Evolutionary conservation across 228 moss, liverwort and hornwort genomes (phyloP), one percentile per base, ranked within the genome.

Genomic region (Sphagnum fallax): DNA sequence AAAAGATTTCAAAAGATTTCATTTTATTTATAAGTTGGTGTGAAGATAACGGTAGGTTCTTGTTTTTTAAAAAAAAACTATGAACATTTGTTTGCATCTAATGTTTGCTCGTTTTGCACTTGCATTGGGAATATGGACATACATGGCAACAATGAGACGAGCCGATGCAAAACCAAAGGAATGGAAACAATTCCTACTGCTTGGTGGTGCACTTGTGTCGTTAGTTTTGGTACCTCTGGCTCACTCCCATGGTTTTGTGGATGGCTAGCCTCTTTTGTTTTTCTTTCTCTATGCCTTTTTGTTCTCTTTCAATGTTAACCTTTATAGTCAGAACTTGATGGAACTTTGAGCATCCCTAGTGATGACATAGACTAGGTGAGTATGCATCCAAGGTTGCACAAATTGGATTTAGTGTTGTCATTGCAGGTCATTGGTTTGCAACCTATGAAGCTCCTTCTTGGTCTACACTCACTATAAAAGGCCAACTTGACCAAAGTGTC

Each of bases 191-290:
- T 73, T 81, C 55, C 62, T 89, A 8, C 59, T 91, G 60, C 66
- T 91, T 63, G 66, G 75, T 48, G 89, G 93, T 51, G 80, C 89
- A 59, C 77, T 97, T 68, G 79, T 91, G 53, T 97, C 93, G 93
- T 75, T 97, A 66, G 88, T 90, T 77, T 72, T 97, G 72, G 88
- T 97, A 58, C 96, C 96, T 49, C 68, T 88, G 32, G 96, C 84
- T 65, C 75, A 81, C 47, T 77, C 73, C 53, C 89, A 90, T 63
- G 90, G 96, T 47, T 93, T 89, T 67, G 67, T 92, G 48, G 92
- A 92, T 67, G 96, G 92, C 68, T 92, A 91, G 92, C 91, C 95
- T 32, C 71, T 92, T 69, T 70, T 89, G 66, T 83, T 92, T 14
- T 92, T 72, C 60, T 62, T 70, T 13, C 49, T 92, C 10, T 91